These are phyloP conservation scores for Cystobasidiaceae sp. DNA, from an alignment of 1,284 basidiomycete genomes.

Conservation along the genomic window DNA sequence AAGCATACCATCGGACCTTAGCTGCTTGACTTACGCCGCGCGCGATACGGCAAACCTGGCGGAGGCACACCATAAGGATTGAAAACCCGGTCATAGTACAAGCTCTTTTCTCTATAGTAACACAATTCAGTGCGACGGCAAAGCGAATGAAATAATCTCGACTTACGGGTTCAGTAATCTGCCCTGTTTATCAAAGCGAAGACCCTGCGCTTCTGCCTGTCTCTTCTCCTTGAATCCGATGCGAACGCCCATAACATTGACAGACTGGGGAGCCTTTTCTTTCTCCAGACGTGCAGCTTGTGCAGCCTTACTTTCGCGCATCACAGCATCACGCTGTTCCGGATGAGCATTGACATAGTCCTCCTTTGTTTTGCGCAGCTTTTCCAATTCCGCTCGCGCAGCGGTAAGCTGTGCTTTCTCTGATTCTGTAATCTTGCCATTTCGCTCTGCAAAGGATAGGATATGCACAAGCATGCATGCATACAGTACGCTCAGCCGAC, in stretches of 20 bases:
- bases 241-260: slow-evolving; percentile 11
- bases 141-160: slow-evolving; percentile 17
- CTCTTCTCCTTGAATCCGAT: slow-evolving; percentile 5
- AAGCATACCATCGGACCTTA: slow-evolving; percentile 1
- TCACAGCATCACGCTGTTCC: slow-evolving; percentile 74
- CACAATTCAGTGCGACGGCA: neutral
- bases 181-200: slow-evolving; percentile 70
- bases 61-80: slow-evolving; percentile 94
- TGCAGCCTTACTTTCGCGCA: slow-evolving; percentile 40
- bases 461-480: too few relatives aligned
- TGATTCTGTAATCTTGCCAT: slow-evolving; percentile 23
- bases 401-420: slow-evolving; percentile 36
- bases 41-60: slow-evolving; percentile 89
- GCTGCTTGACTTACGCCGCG: slow-evolving; percentile 51
- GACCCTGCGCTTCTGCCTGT: slow-evolving; percentile 34
- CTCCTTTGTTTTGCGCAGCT: slow-evolving; percentile 39
- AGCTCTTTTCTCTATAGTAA: slow-evolving; percentile 54
- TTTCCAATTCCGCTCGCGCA: slow-evolving; percentile 35
- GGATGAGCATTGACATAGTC: slow-evolving; percentile 75
- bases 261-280: neutral
- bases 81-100: slow-evolving; percentile 88
- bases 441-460: slow-evolving; percentile 33
- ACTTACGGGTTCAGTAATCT: slow-evolving; percentile 46
- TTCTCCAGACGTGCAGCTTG: slow-evolving; percentile 15
- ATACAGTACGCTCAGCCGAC: too few relatives aligned